Percentiles rank a stretch among this genome's conserved stretches.
phyloP scores from a whole-genome alignment of 305 asterid genomes.

The Petunia hybrid region DNA sequence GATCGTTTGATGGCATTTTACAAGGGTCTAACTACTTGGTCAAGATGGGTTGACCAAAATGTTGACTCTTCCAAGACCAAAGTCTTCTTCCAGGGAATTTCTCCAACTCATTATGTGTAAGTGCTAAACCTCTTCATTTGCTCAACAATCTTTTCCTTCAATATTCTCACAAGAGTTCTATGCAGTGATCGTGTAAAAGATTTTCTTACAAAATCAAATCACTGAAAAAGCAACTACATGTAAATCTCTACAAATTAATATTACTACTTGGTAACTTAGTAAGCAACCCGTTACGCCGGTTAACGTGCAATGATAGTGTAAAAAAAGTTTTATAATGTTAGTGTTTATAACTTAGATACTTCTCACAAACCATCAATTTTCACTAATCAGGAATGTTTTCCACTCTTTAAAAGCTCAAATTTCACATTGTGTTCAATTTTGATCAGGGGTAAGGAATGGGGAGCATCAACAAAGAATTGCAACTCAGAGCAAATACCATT shows the following conservation, averaged over 20 bases:
- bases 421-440: not conserved
- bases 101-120: conserved; percentile 80
- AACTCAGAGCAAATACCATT: conserved; percentile 63
- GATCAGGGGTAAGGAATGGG: conserved; percentile 69
- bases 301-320: not conserved
- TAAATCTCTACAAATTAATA: not conserved
- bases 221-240: not conserved
- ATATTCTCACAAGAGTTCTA: not conserved
- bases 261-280: not conserved
- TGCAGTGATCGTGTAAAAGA: not conserved
- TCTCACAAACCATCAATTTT: not conserved
- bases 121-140: conserved; percentile 33
- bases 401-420: conserved; percentile 9
- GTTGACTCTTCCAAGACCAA: conserved; percentile 66
- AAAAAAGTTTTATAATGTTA: no score
- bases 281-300: not conserved
- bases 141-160: not conserved
- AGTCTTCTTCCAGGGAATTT: conserved; percentile 80
- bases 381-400: not conserved
- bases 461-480: conserved; percentile 57
- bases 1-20: conserved; percentile 67
- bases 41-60: conserved; percentile 65
- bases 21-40: conserved; percentile 80
- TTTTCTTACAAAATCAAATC: not conserved
- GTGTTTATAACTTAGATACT: not conserved